A percentile compares a stretch with the other conserved stretches of the same genome.
Evolutionary conservation across 2,329 filamentous ascomycete genomes (phyloP).

Genomic region (Apiospora pterosperma): DNA sequence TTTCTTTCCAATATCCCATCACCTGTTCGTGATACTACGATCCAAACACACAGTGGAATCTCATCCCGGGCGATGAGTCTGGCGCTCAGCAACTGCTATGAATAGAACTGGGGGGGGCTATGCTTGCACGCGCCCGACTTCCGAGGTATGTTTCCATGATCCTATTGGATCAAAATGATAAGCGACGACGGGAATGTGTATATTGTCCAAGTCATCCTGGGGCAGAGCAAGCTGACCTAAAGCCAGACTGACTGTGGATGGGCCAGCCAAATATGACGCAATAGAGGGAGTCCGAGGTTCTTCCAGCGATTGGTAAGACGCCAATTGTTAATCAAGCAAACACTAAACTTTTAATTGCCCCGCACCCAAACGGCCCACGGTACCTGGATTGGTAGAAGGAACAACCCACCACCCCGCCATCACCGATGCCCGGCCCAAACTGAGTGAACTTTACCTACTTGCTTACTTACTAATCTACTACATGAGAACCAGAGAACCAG

Average conservation of each 20-base stretch:
- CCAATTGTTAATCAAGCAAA: slow-evolving; percentile 1
- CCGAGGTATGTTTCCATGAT: neutral
- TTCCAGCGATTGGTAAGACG: slow-evolving; percentile 5
- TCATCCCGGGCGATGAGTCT: no score
- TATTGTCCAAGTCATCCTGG: neutral
- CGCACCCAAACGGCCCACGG: neutral
- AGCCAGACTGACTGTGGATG: neutral
- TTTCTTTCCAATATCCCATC: no score
- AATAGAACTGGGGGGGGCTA: no score
- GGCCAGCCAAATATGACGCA: neutral
- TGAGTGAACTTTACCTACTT: no score
- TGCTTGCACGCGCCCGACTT: neutral
- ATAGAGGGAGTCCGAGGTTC: neutral
- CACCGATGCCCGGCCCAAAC: slow-evolving; percentile 1
- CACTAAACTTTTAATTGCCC: neutral
- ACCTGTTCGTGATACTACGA: no score
- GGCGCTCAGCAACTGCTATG: no score
- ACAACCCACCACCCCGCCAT: neutral
- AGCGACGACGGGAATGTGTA: neutral
- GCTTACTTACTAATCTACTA: no score
- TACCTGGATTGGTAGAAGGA: neutral
- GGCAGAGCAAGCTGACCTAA: neutral
- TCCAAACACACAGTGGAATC: no score
- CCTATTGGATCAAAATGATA: neutral
- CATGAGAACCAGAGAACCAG: neutral